Base-by-base conservation (phyloP, 352 stramenopile genomes). In the Peronospora destructor region DNA sequence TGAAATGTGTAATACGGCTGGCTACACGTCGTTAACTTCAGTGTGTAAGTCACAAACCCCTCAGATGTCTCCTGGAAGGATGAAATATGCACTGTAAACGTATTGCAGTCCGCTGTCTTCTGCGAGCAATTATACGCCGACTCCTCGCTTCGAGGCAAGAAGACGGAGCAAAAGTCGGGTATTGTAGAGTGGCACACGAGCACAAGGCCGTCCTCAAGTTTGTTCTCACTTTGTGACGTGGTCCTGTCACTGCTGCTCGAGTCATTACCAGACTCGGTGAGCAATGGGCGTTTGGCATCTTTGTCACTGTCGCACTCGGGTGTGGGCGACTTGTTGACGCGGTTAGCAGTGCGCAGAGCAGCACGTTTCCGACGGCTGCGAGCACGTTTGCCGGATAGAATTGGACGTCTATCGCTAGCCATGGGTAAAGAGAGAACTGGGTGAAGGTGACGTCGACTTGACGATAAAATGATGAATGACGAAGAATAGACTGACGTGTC, bases 101-200 rank as follows among this genome's bases (percentile, higher is more conserved):
- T 45, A 19, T 61, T 60, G 42, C 63, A 61, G 33, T 71, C 56
- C 1, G 45, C 32, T 7, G 23, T 25, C 29, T 56, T 33, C 2
- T 35, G 38, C 26, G 32, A 45, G 43, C 55, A 38, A 43, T 6
- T 28, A 40, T 37, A 35, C n/a, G 43, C 38, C 29, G 17, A 11
- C 3, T 68, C 53, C 13, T 67, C 54, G 11, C 28, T 38, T n/a
- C 49, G 37, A 7, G 62, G 55, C 19, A 76, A 44, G 45, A 85
- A 89, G n/a, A 70, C 40, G 6, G 69, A 77, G 60, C 80, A 91
- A 42, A 87, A 83, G 57, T 85, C 71, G 7, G 67, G 64, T 46
- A 64, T 60, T 10, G 66, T 71, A 19, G 73, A 64, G 14, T 56
- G 70, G 13, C 76, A 78, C 17, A 91, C 73, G 41, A 91, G 67